These are phyloP conservation scores for Aspergillus flavus DNA, from an alignment of 2,329 filamentous ascomycete species.

Conservation along the genomic window DNA sequence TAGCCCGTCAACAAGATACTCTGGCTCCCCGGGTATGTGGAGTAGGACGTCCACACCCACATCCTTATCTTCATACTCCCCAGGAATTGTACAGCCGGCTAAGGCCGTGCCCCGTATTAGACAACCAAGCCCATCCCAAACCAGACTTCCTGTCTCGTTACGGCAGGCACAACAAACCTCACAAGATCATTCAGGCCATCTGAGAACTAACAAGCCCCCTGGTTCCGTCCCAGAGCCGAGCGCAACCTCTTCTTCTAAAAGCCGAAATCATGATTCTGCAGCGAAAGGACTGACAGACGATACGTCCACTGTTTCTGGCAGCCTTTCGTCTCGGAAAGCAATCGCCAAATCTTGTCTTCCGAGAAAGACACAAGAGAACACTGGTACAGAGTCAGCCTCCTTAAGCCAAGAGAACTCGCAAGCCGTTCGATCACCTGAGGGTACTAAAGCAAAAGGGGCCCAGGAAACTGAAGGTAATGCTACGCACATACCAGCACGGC, in stretches of 20 bases:
- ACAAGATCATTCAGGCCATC: slow-evolving; percentile 21
- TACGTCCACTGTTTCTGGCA: slow-evolving; percentile 48
- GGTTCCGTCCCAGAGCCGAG: slow-evolving; percentile 13
- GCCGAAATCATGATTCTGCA: not conserved
- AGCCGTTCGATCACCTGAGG: not conserved
- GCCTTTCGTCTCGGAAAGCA: slow-evolving; percentile 64
- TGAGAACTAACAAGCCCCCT: slow-evolving; percentile 17
- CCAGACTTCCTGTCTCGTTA: slow-evolving; percentile 38
- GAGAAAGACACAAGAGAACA: slow-evolving; percentile 42
- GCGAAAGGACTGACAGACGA: not conserved
- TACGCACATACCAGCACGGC: slow-evolving; percentile 58
- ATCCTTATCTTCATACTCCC: slow-evolving; percentile 53
- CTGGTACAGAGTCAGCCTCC: slow-evolving; percentile 8
- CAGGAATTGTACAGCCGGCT: slow-evolving; percentile 46
- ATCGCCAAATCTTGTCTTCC: slow-evolving; percentile 57
- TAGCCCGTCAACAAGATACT: slow-evolving; percentile 50
- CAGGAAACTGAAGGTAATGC: slow-evolving; percentile 10
- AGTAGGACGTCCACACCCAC: slow-evolving; percentile 53
- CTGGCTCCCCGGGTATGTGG: slow-evolving; percentile 50
- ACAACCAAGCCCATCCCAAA: slow-evolving; percentile 40
- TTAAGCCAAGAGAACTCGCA: not conserved
- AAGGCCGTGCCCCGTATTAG: slow-evolving; percentile 40
- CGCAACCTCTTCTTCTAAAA: slow-evolving; percentile 13
- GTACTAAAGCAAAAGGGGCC: not conserved
- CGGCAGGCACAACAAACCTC: slow-evolving; percentile 23